Percentiles rank a stretch among this genome's conserved stretches.
Evolutionary conservation across 805 yeast genomes (phyloP).

Genomic region (Pichia thaimueangensis): DNA sequence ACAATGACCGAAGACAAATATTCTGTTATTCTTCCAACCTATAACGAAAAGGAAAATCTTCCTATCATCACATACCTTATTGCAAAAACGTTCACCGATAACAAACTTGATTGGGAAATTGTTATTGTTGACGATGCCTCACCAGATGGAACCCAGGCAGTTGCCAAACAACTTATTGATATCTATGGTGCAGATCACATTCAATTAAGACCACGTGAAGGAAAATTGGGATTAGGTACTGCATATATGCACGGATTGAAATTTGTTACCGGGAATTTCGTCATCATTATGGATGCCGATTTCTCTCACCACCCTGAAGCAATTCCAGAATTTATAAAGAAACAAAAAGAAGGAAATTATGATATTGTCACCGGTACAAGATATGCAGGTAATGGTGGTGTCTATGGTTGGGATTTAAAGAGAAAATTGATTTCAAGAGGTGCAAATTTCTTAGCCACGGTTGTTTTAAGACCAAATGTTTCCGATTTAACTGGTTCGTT

Average conservation of each 20-base stretch:
- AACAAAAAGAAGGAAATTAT: slow-evolving; percentile 45
- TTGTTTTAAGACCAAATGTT: slow-evolving; percentile 63
- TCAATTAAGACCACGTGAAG: slow-evolving; percentile 64
- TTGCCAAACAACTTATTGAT: slow-evolving; percentile 53
- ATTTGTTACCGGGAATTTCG: slow-evolving; percentile 65
- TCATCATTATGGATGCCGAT: slow-evolving; percentile 80
- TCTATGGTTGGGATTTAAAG: slow-evolving; percentile 79
- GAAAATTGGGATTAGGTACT: slow-evolving; percentile 73
- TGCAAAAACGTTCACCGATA: slow-evolving; percentile 55
- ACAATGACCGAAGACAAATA: slow-evolving; percentile 44
- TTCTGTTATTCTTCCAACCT: slow-evolving; percentile 71
- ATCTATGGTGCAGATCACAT: slow-evolving; percentile 56
- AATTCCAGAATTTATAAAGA: slow-evolving; percentile 65
- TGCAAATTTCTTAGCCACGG: slow-evolving; percentile 71
- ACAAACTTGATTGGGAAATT: slow-evolving; percentile 65
- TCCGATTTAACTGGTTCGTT: slow-evolving; percentile 73
- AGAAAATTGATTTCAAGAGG: slow-evolving; percentile 73
- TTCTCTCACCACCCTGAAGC: slow-evolving; percentile 79
- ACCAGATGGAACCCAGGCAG: slow-evolving; percentile 76
- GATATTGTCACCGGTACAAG: slow-evolving; percentile 55
- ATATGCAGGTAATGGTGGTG: slow-evolving; percentile 78
- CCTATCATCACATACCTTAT: slow-evolving; percentile 67
- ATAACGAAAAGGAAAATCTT: slow-evolving; percentile 62
- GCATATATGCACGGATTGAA: slow-evolving; percentile 76
- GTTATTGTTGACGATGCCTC: slow-evolving; percentile 73